A percentile compares a stretch with the other conserved stretches of the same genome.
phyloP scores from a whole-genome alignment of 108 stramenopile species.

The Cyclotella baltica region DNA sequence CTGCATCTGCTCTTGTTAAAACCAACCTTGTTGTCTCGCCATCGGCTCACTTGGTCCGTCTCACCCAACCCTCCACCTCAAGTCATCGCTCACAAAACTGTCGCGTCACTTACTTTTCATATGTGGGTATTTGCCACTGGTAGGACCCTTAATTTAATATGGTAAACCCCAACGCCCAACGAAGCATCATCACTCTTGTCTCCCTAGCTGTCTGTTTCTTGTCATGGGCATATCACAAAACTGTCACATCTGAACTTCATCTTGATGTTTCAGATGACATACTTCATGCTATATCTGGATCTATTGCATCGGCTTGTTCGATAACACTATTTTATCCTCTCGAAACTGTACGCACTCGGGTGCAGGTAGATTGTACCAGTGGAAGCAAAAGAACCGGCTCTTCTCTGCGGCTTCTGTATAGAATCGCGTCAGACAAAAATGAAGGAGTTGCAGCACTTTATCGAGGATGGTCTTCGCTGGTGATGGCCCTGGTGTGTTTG shows the following conservation, averaged over 20 bases:
- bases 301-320: conserved; percentile 48
- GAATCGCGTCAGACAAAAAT: conserved; percentile 15
- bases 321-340: conserved; percentile 53
- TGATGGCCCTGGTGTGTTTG: conserved; percentile 41
- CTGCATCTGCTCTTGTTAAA: too few species aligned
- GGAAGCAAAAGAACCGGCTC: neutral
- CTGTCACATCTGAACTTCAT: neutral
- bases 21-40: too few species aligned
- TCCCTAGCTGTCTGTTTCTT: neutral
- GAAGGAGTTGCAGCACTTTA: conserved; percentile 31
- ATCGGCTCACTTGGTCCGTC: too few species aligned
- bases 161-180: too few species aligned
- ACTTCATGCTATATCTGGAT: conserved; percentile 49
- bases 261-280: conserved; percentile 11
- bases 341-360: conserved; percentile 49
- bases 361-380: conserved; percentile 31
- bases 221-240: neutral
- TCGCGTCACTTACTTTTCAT: too few species aligned
- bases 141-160: too few species aligned
- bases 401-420: conserved; percentile 13
- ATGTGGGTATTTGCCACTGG: too few species aligned
- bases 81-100: too few species aligned
- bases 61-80: too few species aligned
- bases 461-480: conserved; percentile 36
- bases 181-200: neutral